These are phyloP conservation scores for Leptomonas pyrrhocoris DNA, from an alignment of 208 protist species.

Conservation along the genomic window DNA sequence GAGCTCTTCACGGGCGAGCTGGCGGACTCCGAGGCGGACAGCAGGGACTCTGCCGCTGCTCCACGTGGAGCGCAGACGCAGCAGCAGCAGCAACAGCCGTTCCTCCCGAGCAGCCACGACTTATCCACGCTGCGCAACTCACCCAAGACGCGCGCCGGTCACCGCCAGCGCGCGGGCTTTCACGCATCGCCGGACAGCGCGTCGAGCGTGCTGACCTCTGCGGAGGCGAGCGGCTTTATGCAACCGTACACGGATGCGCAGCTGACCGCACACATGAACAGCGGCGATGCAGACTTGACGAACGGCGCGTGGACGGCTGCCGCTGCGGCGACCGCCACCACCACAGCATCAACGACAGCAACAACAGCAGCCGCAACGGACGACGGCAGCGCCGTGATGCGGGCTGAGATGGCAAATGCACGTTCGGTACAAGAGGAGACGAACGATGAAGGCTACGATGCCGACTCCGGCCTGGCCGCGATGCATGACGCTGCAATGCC, in stretches of 20 bases:
- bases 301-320: not conserved
- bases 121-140: not conserved
- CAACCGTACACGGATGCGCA: constrained; percentile 21
- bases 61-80: not conserved
- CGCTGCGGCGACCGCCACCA: too few species aligned
- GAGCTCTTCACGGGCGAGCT: constrained; percentile 9
- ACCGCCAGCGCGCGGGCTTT: not conserved
- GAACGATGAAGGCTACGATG: constrained; percentile 13
- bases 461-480: not conserved
- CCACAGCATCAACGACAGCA: not conserved
- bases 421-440: not conserved
- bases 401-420: not conserved
- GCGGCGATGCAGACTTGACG: not conserved
- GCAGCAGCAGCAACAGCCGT: not conserved
- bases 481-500: not conserved
- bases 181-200: not conserved
- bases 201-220: not conserved
- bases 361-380: not conserved
- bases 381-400: not conserved
- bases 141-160: not conserved
- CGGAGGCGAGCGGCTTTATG: constrained; percentile 11
- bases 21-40: constrained; percentile 5
- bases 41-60: not conserved
- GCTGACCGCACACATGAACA: constrained; percentile 2
- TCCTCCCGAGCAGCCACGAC: not conserved